Evolutionary conservation across 495 filamentous ascomycete species (phyloP).

Genomic region (Talaromyces stipitatus): DNA sequence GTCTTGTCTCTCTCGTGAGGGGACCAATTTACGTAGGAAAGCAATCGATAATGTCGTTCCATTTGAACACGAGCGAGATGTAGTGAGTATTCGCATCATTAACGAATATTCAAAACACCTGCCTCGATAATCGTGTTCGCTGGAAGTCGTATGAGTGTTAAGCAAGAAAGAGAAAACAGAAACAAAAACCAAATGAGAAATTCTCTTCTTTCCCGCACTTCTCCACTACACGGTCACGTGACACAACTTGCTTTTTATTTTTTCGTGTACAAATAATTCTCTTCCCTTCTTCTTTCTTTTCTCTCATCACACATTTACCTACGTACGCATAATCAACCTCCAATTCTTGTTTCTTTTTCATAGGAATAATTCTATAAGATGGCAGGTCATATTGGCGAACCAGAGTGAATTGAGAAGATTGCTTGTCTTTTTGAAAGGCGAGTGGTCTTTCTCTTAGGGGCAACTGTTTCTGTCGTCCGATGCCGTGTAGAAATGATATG

Average conservation of each 20-base stretch:
- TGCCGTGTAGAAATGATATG: neutral
- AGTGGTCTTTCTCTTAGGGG: neutral
- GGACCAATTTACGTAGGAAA: neutral
- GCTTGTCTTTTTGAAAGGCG: constrained; percentile 16
- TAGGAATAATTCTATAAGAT: constrained; percentile 37
- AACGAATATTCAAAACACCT: neutral
- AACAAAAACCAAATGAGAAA: neutral
- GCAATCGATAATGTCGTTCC: neutral
- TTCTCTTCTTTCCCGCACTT: neutral
- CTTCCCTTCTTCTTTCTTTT: constrained; percentile 9
- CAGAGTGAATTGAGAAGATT: constrained; percentile 22
- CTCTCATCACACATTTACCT: constrained; percentile 34
- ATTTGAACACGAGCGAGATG: neutral
- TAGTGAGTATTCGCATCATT: neutral
- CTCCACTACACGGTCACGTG: neutral
- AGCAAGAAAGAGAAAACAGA: neutral
- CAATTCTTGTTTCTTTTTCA: constrained; percentile 24
- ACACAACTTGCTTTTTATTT: neutral
- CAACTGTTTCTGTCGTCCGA: constrained; percentile 8
- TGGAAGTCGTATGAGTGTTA: neutral
- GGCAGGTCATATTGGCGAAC: constrained; percentile 50
- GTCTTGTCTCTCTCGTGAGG: neutral
- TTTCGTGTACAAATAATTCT: neutral
- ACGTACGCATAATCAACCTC: constrained; percentile 51
- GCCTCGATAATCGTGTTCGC: neutral